Evolutionary conservation across 768 basidiomycete genomes (phyloP).

Genomic region (Tylopilus cervinicoccineus): DNA sequence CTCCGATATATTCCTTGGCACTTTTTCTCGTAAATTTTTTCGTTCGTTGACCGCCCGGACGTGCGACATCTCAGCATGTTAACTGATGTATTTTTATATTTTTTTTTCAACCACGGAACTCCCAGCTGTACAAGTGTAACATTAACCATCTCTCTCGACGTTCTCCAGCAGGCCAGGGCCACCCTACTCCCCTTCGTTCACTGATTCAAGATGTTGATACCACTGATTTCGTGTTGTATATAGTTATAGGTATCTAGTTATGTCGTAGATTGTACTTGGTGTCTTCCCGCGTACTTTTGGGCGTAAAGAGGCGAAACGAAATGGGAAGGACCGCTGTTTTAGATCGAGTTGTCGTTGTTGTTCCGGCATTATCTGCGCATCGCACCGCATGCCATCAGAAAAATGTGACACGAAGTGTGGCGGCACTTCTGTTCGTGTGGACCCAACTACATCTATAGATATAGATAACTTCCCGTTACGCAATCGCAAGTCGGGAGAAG

Average conservation of each 20-base stretch:
- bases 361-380: not conserved
- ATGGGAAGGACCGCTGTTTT: conserved; percentile 9
- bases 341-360: too few relatives aligned
- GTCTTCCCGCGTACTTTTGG: not conserved
- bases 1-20: conserved; percentile 4
- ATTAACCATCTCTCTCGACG: not conserved
- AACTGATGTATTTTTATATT: conserved; percentile 28
- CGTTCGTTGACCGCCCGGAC: conserved; percentile 2
- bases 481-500: conserved; percentile 4
- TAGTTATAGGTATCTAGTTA: conserved; percentile 31
- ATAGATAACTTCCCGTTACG: not conserved
- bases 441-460: too few relatives aligned
- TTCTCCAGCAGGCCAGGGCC: conserved; percentile 1
- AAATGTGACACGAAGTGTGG: conserved; percentile 2
- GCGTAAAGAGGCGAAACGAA: conserved; percentile 13
- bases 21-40: not conserved
- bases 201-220: conserved; percentile 7
- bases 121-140: conserved; percentile 25
- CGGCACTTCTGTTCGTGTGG: conserved; percentile 8
- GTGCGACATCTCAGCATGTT: conserved; percentile 6
- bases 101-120: conserved; percentile 8
- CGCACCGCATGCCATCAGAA: not conserved
- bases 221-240: conserved; percentile 19
- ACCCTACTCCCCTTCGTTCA: conserved; percentile 13
- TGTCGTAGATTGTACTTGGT: conserved; percentile 12